Base-by-base conservation (phyloP, 192 early-diverging fungal species). In the Dissophora globulifera region DNA sequence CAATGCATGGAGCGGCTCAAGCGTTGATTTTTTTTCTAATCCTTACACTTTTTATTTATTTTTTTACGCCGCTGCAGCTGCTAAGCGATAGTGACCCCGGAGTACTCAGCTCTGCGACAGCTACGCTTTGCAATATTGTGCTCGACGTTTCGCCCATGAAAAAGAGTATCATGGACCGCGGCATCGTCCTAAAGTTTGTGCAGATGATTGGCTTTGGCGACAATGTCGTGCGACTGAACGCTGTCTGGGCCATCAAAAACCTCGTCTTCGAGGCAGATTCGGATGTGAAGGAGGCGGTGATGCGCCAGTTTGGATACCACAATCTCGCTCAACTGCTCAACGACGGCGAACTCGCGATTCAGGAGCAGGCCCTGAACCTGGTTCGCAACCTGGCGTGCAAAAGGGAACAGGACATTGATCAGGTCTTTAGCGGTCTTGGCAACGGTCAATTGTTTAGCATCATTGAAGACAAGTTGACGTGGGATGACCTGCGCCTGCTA, bases 81-180 rank as follows among this genome's bases (percentile, higher is more conserved):
- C 72, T 94, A 16, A 67, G 79, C 7, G 92, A 93, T 75, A 71
- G 81, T 29, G 85, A 84, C 41, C 65, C 79, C 4, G 79, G 84
- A 10, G 91, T 94, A 0, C 87, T 89, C 38, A 82, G 85, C 27
- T 83, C 81, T 13, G 93, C 93, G 4, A 89, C 85, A 40, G 94
- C 91, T 6, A 89, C 91, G 0, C 64, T 96, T 2, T 95, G 94
- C 76, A 96, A 96, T 52, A 84, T 96, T 42, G 90, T 93, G 6
- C 66, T 96, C 20, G 93, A 94, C 48, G 93, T 96, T 52, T 90
- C 90, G 12, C 93, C 94, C 0, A 93, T 94, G 92, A 83, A 81
- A 49, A 84, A 83, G 79, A 85, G 76, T 8, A 84, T 94, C 5
- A 79, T 96, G 62, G 93, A 94, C 23, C 76, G 78, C 13, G 90